Evolutionary conservation across 2,329 filamentous ascomycete species (phyloP).

Genomic region (Colletotrichum lindemuthianum): DNA sequence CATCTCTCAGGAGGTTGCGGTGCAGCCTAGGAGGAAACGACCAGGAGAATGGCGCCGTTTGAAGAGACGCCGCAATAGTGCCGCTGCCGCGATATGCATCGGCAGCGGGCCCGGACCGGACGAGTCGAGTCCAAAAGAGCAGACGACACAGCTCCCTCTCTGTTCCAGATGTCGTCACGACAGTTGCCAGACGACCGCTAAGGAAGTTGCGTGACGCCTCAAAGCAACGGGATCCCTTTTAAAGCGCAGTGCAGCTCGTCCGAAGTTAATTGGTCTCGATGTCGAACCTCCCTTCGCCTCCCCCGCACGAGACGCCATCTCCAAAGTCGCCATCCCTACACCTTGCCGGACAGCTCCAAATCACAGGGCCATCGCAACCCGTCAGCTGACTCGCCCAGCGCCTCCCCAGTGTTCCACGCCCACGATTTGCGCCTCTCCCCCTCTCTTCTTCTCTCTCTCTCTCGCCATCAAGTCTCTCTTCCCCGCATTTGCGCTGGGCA

Average conservation of each 20-base stretch:
- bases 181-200: too few relatives aligned
- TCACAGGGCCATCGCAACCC: not conserved
- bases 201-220: too few relatives aligned
- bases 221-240: constrained; percentile 1
- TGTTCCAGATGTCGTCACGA: too few relatives aligned
- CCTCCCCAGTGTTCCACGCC: too few relatives aligned
- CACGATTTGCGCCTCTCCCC: not conserved
- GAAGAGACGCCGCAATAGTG: constrained; percentile 34
- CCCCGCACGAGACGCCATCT: constrained; percentile 27
- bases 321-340: not conserved
- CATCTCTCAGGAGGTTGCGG: too few relatives aligned
- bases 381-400: constrained; percentile 29
- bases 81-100: constrained; percentile 1
- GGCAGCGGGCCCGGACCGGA: too few relatives aligned
- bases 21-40: not conserved
- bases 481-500: constrained; percentile 30
- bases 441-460: not conserved
- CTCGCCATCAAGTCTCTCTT: constrained; percentile 11
- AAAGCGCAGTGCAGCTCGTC: constrained; percentile 17
- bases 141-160: too few relatives aligned
- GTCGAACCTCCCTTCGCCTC: constrained; percentile 2
- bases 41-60: constrained; percentile 26
- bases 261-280: constrained; percentile 25
- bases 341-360: not conserved
- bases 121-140: too few relatives aligned